These are phyloP conservation scores for Globisporangium iwayamae DNA, from an alignment of 352 stramenopile species.

Conservation along the genomic window DNA sequence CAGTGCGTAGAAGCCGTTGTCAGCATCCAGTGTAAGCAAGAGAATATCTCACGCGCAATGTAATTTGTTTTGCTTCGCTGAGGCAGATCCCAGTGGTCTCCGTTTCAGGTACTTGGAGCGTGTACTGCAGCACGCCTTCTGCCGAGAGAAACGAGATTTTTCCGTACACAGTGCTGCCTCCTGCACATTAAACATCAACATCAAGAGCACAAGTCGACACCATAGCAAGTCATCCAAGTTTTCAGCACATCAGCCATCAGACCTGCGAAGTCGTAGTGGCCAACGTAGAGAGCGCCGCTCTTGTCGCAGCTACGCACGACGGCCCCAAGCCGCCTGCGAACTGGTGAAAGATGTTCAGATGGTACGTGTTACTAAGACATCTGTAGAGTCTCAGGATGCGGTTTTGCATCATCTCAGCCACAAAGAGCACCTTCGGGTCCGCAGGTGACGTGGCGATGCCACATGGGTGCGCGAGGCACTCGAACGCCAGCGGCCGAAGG, in stretches of 20 bases:
- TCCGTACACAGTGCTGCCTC: conserved; percentile 29
- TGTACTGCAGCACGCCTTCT: conserved; percentile 45
- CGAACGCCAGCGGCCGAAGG: conserved; percentile 60
- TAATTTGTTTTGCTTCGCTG: conserved; percentile 17
- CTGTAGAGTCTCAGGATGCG: conserved; percentile 67
- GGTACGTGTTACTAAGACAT: conserved; percentile 60
- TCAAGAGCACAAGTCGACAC: neutral
- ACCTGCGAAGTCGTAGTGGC: conserved; percentile 83
- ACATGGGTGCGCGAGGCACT: conserved; percentile 83
- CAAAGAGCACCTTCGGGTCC: conserved; percentile 48
- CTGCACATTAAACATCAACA: conserved; percentile 13
- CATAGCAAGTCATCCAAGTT: neutral
- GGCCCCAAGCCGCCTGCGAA: conserved; percentile 78
- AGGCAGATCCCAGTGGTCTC: conserved; percentile 80
- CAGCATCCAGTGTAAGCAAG: too few species aligned
- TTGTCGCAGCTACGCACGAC: conserved; percentile 65
- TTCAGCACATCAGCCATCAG: neutral
- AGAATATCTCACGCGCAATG: too few species aligned
- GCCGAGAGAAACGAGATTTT: conserved; percentile 66
- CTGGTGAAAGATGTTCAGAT: conserved; percentile 80
- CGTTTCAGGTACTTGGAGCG: conserved; percentile 47
- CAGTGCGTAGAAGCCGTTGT: too few species aligned
- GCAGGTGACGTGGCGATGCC: conserved; percentile 37
- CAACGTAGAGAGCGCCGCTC: conserved; percentile 67
- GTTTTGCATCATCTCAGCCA: conserved; percentile 81